A percentile compares a stretch with the other conserved stretches of the same genome.
Evolutionary conservation across 306 rosid species (phyloP).

Genomic region (Cucurbita pepo): DNA sequence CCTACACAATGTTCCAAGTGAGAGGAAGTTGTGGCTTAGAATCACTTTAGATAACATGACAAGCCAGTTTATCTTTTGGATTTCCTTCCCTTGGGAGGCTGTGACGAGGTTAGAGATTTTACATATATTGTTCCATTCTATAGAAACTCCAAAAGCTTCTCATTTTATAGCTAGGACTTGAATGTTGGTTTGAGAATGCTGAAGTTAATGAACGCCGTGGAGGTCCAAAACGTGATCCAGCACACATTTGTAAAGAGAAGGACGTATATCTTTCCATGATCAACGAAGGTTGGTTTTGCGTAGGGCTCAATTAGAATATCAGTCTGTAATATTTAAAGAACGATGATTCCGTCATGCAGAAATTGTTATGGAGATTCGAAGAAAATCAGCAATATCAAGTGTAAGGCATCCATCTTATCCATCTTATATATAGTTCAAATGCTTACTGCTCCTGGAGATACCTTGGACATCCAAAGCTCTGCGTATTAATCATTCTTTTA

Average conservation of each 20-base stretch:
- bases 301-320: no score
- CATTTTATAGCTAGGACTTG: constrained; percentile 32
- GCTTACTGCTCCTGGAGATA: neutral
- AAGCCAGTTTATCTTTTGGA: constrained; percentile 41
- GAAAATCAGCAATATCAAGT: neutral
- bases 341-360: neutral
- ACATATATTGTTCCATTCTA: constrained; percentile 38
- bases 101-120: constrained; percentile 20
- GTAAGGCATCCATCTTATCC: neutral
- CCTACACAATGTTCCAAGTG: constrained; percentile 30
- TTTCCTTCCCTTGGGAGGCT: constrained; percentile 24
- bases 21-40: constrained; percentile 46
- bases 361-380: neutral
- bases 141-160: constrained; percentile 36
- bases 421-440: neutral
- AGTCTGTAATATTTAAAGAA: no score
- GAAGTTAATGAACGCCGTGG: constrained; percentile 16
- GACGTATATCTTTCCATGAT: constrained; percentile 38
- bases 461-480: neutral
- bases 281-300: neutral
- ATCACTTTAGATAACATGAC: constrained; percentile 34
- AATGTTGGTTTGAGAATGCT: constrained; percentile 33
- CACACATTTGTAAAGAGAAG: constrained; percentile 40
- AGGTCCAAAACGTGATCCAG: constrained; percentile 53
- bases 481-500: neutral